Conservation (phyloP, 768 basidiomycete species). For the Lentinula detonsa region DNA sequence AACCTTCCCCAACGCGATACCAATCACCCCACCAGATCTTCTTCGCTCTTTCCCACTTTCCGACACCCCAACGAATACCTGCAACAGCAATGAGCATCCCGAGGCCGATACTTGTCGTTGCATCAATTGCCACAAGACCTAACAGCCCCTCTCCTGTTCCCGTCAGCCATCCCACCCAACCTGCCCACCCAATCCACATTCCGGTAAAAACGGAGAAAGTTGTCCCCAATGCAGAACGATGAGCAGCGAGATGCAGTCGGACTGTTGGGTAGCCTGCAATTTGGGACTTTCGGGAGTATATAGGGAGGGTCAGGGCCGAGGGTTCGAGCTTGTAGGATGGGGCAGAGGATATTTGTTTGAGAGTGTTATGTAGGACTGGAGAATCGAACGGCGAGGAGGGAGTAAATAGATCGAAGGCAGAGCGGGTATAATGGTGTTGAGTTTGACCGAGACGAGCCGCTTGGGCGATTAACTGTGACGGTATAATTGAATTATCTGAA, state of each 20-base stretch:
- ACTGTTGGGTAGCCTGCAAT: slow-evolving; percentile 50
- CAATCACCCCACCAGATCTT: slow-evolving; percentile 65
- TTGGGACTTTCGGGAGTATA: slow-evolving; percentile 45
- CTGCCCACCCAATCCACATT: slow-evolving; percentile 51
- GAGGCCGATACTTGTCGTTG: slow-evolving; percentile 52
- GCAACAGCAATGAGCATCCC: slow-evolving; percentile 45
- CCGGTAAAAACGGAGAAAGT: slow-evolving; percentile 43
- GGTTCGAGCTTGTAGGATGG: slow-evolving; percentile 41
- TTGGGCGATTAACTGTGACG: slow-evolving; percentile 54
- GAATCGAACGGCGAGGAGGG: slow-evolving; percentile 39
- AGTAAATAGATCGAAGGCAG: slow-evolving; percentile 33
- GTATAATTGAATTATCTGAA: not conserved
- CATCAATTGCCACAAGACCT: slow-evolving; percentile 37
- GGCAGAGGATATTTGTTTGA: slow-evolving; percentile 45
- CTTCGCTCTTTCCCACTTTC: slow-evolving; percentile 66
- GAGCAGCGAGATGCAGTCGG: slow-evolving; percentile 58
- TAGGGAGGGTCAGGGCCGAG: slow-evolving; percentile 41
- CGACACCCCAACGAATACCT: slow-evolving; percentile 57
- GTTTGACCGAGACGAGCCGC: slow-evolving; percentile 49
- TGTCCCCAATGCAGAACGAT: slow-evolving; percentile 47
- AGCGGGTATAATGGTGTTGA: slow-evolving; percentile 36
- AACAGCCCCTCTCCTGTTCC: slow-evolving; percentile 33
- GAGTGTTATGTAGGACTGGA: slow-evolving; percentile 49
- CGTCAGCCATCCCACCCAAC: slow-evolving; percentile 47
- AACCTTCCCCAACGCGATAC: slow-evolving; percentile 52